Evolutionary conservation across 2,329 filamentous ascomycete species (phyloP).

Genomic region (Xylaria sp.): DNA sequence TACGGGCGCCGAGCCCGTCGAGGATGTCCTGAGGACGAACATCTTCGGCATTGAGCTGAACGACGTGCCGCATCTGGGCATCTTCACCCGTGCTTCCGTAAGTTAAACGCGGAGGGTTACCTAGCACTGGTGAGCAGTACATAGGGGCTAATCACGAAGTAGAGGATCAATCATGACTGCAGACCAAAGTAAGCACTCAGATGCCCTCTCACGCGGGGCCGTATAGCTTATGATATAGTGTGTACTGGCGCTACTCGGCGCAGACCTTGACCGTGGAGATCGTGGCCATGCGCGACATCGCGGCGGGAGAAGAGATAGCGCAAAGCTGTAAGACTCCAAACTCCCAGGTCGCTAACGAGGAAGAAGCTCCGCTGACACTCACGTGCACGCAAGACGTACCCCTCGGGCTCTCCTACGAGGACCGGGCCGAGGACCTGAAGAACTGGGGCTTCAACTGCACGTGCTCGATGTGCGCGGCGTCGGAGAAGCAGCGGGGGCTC

Average conservation of each 20-base stretch:
- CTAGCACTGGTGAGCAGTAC: not conserved
- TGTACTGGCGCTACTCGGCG: constrained; percentile 21
- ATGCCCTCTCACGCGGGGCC: not conserved
- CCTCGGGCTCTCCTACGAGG: constrained; percentile 16
- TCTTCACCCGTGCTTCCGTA: constrained; percentile 18
- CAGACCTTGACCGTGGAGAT: constrained; percentile 16
- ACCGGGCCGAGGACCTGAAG: constrained; percentile 13
- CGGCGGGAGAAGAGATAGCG: constrained; percentile 19
- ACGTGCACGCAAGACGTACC: constrained; percentile 12
- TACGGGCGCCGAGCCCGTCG: constrained; percentile 14
- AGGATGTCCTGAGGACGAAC: constrained; percentile 21
- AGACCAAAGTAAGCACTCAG: constrained; percentile 16
- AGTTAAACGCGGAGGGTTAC: not conserved
- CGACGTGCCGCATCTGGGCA: constrained; percentile 18
- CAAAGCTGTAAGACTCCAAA: constrained; percentile 19
- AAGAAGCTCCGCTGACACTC: no score
- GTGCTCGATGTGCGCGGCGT: constrained; percentile 15
- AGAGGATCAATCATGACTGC: constrained; percentile 25
- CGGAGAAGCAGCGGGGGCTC: constrained; percentile 2
- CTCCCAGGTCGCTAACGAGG: not conserved
- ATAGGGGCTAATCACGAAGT: not conserved
- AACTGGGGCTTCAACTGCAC: constrained; percentile 20
- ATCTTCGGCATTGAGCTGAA: constrained; percentile 22
- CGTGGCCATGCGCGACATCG: constrained; percentile 20
- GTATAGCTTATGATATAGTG: constrained; percentile 7